Evolutionary conservation across 164 flowering plant species (phyloP).

Genomic region (Liquidambar formosana): DNA sequence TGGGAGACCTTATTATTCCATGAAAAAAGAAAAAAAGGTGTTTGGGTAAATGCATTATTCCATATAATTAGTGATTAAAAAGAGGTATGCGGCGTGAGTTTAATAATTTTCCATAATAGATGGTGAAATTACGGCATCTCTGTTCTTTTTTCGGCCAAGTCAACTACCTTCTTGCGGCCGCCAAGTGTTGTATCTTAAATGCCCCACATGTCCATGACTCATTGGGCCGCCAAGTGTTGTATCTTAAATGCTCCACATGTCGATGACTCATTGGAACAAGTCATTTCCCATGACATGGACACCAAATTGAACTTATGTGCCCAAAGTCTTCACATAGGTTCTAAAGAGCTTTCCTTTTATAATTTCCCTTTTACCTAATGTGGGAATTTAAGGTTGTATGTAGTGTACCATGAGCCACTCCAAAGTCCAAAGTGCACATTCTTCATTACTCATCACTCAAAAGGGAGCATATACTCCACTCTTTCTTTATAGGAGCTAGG

Average conservation of each 20-base stretch:
- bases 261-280: neutral
- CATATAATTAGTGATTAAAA: no score
- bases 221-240: no score
- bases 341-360: slow-evolving; percentile 1
- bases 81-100: no score
- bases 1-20: neutral
- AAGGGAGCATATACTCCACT: neutral
- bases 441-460: neutral
- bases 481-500: neutral
- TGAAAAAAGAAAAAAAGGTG: neutral
- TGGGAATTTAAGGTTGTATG: no score
- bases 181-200: slow-evolving; percentile 1
- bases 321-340: neutral
- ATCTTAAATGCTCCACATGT: slow-evolving; percentile 7
- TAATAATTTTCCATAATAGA: no score
- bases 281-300: neutral
- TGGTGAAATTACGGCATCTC: no score
- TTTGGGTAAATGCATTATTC: no score
- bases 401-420: no score
- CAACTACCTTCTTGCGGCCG: neutral
- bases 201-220: neutral
- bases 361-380: slow-evolving; percentile 17
- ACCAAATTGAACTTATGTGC: neutral
- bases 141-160: no score
- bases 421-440: no score